A percentile compares a stretch with the other conserved stretches of the same genome.
These are phyloP conservation scores for Penicillium manginii DNA, from an alignment of 495 filamentous ascomycete genomes.

Conservation along the genomic window DNA sequence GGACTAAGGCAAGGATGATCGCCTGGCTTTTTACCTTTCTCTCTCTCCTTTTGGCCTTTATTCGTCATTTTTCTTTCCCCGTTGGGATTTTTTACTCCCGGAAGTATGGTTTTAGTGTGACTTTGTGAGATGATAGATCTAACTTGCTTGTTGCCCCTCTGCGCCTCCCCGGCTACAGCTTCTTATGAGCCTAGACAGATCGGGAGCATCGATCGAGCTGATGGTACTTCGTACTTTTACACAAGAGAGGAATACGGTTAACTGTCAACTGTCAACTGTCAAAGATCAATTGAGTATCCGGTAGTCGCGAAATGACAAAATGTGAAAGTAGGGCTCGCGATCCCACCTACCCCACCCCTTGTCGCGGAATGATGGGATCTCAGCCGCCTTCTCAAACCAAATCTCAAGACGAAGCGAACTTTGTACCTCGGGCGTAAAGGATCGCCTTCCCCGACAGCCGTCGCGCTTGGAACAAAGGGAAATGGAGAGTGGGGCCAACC, in stretches of 20 bases:
- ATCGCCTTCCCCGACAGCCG: constrained; percentile 21
- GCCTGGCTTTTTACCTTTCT: constrained; percentile 19
- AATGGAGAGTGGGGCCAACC: constrained; percentile 7
- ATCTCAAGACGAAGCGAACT: constrained; percentile 15
- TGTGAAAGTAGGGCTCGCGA: background rate
- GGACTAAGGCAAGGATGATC: constrained; percentile 45
- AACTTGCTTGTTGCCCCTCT: constrained; percentile 30
- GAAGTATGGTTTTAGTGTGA: constrained; percentile 46
- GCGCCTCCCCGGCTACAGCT: constrained; percentile 18
- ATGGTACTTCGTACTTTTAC: background rate
- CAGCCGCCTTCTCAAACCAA: constrained; percentile 14
- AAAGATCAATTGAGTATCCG: too few relatives aligned
- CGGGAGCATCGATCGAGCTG: constrained; percentile 1
- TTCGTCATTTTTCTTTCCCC: constrained; percentile 7
- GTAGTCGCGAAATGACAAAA: too few relatives aligned
- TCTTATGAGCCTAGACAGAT: constrained; percentile 8
- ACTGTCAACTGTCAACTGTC: too few relatives aligned
- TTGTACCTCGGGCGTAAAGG: constrained; percentile 14
- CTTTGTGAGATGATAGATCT: constrained; percentile 54
- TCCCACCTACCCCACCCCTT: constrained; percentile 7
- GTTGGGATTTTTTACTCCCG: constrained; percentile 23
- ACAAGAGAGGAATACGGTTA: background rate
- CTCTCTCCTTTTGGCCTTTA: constrained; percentile 16
- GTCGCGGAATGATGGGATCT: constrained; percentile 17
- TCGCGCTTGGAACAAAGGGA: constrained; percentile 5